A percentile compares a stretch with the other conserved stretches of the same genome.
Evolutionary conservation across 345 rosid genomes (phyloP).

Genomic region (Lepidium africanum): DNA sequence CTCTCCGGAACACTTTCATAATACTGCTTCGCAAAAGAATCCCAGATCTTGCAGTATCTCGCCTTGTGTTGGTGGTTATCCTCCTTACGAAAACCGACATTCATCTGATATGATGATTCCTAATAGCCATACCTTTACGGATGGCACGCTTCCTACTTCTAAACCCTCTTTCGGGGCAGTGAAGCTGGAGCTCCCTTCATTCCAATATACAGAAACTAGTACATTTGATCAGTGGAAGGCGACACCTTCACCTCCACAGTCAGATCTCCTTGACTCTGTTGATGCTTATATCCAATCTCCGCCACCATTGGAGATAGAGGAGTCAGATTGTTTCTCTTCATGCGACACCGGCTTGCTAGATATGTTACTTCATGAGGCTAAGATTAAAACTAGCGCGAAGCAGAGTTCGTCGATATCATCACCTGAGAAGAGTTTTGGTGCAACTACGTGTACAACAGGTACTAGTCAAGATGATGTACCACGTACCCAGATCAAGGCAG

Average conservation of each 20-base stretch:
- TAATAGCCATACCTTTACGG: conserved; percentile 72
- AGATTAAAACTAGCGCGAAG: conserved; percentile 54
- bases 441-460: conserved; percentile 36
- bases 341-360: conserved; percentile 85
- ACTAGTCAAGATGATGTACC: background rate
- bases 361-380: conserved; percentile 81
- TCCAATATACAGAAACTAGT: conserved; percentile 88
- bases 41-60: conserved; percentile 39
- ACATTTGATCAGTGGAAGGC: conserved; percentile 62
- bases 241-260: conserved; percentile 46
- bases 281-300: conserved; percentile 87
- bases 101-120: conserved; percentile 47
- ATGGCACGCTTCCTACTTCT: conserved; percentile 87
- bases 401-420: conserved; percentile 42
- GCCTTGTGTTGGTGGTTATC: conserved; percentile 52
- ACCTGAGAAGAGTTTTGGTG: conserved; percentile 56
- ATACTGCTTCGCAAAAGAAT: conserved; percentile 35
- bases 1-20: conserved; percentile 44
- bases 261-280: conserved; percentile 56
- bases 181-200: conserved; percentile 99
- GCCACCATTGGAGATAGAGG: conserved; percentile 41
- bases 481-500: conserved; percentile 45
- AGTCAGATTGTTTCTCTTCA: conserved; percentile 52
- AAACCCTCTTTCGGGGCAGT: conserved; percentile 62
- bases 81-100: conserved; percentile 33